Percentiles rank a stretch among this genome's conserved stretches.
Conservation (phyloP, 2,329 filamentous ascomycete species). For the Neoscytalidium dimidiatum region DNA sequence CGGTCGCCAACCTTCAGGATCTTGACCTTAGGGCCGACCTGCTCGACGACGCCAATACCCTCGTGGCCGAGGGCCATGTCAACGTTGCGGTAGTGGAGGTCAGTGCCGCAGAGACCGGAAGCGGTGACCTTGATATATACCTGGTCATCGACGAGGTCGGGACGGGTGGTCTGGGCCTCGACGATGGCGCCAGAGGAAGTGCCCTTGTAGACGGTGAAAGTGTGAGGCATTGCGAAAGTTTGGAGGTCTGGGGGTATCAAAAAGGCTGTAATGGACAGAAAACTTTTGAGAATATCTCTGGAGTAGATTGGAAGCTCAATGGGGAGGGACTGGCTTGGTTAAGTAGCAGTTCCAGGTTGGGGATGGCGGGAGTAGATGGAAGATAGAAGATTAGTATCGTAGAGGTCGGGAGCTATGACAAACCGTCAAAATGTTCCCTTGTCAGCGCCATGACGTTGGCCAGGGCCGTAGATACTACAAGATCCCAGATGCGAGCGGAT, state of each 20-base stretch:
- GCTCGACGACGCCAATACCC: conserved; percentile 55
- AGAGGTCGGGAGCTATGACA: conserved; percentile 6
- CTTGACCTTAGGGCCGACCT: conserved; percentile 48
- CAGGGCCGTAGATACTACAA: conserved; percentile 3
- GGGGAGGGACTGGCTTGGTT: not conserved
- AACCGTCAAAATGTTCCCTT: conserved; percentile 12
- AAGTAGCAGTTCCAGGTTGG: not conserved
- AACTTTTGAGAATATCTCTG: not conserved
- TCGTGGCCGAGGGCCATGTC: conserved; percentile 58
- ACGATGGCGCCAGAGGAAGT: conserved; percentile 58
- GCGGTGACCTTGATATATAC: conserved; percentile 66
- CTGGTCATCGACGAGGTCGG: conserved; percentile 53
- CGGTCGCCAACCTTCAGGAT: conserved; percentile 54
- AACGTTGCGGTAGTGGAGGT: conserved; percentile 44
- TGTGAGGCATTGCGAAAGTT: conserved; percentile 31
- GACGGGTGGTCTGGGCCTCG: conserved; percentile 50
- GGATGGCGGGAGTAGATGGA: not conserved
- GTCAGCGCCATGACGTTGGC: conserved; percentile 11
- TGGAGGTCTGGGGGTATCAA: not conserved
- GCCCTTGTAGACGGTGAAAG: conserved; percentile 67
- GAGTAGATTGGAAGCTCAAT: not conserved
- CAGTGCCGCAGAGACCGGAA: conserved; percentile 68
- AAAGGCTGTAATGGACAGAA: not conserved
- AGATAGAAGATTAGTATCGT: conserved; percentile 10
- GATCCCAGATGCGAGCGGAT: not conserved